Percentiles rank a stretch among this genome's conserved stretches.
Conservation (phyloP, 2,329 filamentous ascomycete species). For the Ceratocystis destructans region DNA sequence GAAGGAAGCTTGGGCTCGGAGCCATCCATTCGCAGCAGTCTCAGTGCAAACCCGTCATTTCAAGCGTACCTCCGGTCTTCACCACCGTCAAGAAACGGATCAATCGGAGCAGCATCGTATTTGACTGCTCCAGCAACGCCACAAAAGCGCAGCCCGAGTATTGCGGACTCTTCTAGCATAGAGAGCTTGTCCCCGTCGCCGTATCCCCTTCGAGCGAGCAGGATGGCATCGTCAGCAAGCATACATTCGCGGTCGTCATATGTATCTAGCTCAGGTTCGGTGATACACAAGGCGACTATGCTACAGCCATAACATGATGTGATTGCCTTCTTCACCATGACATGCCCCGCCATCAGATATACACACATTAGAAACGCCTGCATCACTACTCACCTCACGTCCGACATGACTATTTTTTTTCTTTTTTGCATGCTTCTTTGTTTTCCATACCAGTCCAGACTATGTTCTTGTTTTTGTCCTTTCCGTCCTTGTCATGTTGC, state of each 20-base stretch:
- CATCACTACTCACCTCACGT: not conserved
- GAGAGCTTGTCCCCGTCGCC: slow-evolving; percentile 6
- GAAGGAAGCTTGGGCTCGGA: not conserved
- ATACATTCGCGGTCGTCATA: slow-evolving; percentile 10
- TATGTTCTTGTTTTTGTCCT: not conserved
- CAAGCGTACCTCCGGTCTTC: not conserved
- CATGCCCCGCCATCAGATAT: not conserved
- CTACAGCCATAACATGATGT: not conserved
- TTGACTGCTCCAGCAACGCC: slow-evolving; percentile 7
- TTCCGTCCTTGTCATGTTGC: not conserved
- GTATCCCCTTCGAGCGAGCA: not conserved
- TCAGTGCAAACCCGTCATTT: not conserved
- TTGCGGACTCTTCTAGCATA: slow-evolving; percentile 4
- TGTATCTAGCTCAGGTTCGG: slow-evolving; percentile 7
- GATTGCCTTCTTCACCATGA: not conserved
- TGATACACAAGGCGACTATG: slow-evolving; percentile 8
- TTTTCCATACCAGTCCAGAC: not conserved
- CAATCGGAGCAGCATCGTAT: not conserved
- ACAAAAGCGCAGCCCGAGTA: not conserved
- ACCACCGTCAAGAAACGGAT: not conserved
- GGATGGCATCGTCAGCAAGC: slow-evolving; percentile 1
- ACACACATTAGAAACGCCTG: not conserved
- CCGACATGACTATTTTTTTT: not conserved
- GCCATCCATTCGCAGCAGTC: slow-evolving; percentile 9
- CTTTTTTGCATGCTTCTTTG: not conserved